phyloP scores from a whole-genome alignment of 495 filamentous ascomycete species.

The Aspergillus biplanus region DNA sequence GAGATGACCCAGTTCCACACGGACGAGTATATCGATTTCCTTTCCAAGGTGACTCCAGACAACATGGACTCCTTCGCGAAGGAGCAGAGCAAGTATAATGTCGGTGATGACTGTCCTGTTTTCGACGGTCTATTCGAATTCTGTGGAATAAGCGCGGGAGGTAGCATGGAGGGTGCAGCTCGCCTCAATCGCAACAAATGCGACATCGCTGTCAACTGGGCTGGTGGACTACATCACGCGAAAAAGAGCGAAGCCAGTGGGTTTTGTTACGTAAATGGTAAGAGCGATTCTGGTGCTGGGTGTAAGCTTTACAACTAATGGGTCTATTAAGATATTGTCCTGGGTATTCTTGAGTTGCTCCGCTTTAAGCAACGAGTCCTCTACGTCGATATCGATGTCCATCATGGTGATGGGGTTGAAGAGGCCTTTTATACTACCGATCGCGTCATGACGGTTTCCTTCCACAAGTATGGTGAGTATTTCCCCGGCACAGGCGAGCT shows the following conservation, averaged over 20 bases:
- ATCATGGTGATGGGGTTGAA: constrained; percentile 97
- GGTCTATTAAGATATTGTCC: constrained; percentile 76
- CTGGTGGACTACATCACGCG: constrained; percentile 94
- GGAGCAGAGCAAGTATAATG: constrained; percentile 96
- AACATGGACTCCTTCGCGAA: constrained; percentile 95
- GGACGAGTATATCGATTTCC: constrained; percentile 98
- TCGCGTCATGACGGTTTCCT: constrained; percentile 96
- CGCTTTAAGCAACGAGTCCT: constrained; percentile 91
- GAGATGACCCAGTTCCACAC: constrained; percentile 99
- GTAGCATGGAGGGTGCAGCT: constrained; percentile 95
- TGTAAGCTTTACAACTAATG: constrained; percentile 10
- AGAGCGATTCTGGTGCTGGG: neutral
- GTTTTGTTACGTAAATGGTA: constrained; percentile 98
- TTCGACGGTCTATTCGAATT: constrained; percentile 99
- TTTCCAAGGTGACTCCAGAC: constrained; percentile 94
- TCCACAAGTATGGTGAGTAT: constrained; percentile 99
- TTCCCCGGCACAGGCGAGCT: constrained; percentile 97
- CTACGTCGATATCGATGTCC: constrained; percentile 98
- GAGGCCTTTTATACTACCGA: constrained; percentile 98
- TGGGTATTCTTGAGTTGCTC: constrained; percentile 94
- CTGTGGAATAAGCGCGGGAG: constrained; percentile 95
- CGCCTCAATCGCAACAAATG: constrained; percentile 91
- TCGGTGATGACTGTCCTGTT: constrained; percentile 96
- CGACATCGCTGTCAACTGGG: constrained; percentile 98
- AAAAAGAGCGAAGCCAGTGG: constrained; percentile 97